phyloP scores from a whole-genome alignment of 176 grass and related monocot genomes.

The Rhipidocladum racemiflorum region DNA sequence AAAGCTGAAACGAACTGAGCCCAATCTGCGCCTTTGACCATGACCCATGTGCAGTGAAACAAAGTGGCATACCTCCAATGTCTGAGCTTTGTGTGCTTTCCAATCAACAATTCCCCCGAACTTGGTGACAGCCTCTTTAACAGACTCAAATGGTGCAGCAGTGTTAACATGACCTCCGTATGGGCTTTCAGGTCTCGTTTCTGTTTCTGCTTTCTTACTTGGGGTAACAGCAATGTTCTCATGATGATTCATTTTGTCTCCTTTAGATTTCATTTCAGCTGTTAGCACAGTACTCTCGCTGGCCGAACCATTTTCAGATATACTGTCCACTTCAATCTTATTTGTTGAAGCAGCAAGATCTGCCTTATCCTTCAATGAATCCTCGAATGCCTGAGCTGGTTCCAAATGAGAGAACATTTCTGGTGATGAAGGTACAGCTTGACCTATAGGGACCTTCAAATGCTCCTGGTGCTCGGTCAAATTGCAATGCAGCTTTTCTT shows the following conservation, averaged over 20 bases:
- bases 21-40: not conserved
- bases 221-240: not conserved
- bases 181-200: conserved; percentile 34
- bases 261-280: conserved; percentile 32
- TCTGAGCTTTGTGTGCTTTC: conserved; percentile 71
- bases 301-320: conserved; percentile 33
- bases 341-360: conserved; percentile 19
- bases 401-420: not conserved
- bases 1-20: too few species aligned
- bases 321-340: conserved; percentile 2
- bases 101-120: conserved; percentile 95
- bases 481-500: conserved; percentile 17
- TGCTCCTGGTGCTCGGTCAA: conserved; percentile 14
- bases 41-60: conserved; percentile 12
- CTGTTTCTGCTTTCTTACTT: conserved; percentile 45
- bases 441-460: not conserved
- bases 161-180: conserved; percentile 63
- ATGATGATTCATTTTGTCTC: conserved; percentile 16
- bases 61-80: conserved; percentile 61
- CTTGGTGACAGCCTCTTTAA: conserved; percentile 81
- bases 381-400: conserved; percentile 2
- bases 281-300: not conserved
- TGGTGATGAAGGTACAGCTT: conserved; percentile 1
- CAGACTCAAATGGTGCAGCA: conserved; percentile 85
- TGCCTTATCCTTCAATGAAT: not conserved